These are phyloP conservation scores for Graphiopsis chlorocephala DNA, from an alignment of 2,329 filamentous ascomycete genomes.

Conservation along the genomic window DNA sequence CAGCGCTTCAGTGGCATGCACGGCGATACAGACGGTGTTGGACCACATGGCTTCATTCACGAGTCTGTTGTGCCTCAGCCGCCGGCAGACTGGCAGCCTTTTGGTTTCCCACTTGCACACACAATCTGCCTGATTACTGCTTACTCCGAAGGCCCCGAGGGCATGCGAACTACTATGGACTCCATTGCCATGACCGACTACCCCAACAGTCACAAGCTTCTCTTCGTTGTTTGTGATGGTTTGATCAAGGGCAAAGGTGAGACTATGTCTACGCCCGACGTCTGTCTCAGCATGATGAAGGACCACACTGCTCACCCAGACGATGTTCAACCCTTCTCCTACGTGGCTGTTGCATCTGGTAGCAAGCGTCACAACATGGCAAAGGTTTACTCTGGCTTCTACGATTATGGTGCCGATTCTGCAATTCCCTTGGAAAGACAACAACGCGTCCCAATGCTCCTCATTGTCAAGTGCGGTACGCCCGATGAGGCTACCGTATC, in stretches of 20 bases:
- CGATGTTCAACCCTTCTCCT: constrained; percentile 86
- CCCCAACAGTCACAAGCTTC: constrained; percentile 97
- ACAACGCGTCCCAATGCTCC: constrained; percentile 96
- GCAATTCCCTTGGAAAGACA: constrained; percentile 80
- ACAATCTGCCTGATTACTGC: constrained; percentile 92
- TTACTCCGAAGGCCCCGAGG: constrained; percentile 93
- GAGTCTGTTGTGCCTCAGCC: constrained; percentile 94
- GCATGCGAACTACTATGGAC: constrained; percentile 88
- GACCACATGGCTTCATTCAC: constrained; percentile 92
- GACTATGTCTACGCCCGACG: constrained; percentile 79
- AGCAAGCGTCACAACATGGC: constrained; percentile 99
- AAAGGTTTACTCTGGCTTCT: constrained; percentile 96
- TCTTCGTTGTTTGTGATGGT: constrained; percentile 94
- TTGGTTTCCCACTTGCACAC: constrained; percentile 91
- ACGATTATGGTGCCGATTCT: constrained; percentile 85
- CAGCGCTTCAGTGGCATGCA: constrained; percentile 54
- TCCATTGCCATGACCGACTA: constrained; percentile 98
- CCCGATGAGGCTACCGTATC: constrained; percentile 75
- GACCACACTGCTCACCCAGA: constrained; percentile 77
- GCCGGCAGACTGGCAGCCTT: constrained; percentile 94
- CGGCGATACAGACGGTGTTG: constrained; percentile 63
- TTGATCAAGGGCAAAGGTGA: constrained; percentile 97
- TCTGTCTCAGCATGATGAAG: constrained; percentile 89
- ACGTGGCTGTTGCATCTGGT: constrained; percentile 92
- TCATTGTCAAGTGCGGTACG: constrained; percentile 92